phyloP scores from a whole-genome alignment of 2,329 filamentous ascomycete species.

The Fusarium irregulare region DNA sequence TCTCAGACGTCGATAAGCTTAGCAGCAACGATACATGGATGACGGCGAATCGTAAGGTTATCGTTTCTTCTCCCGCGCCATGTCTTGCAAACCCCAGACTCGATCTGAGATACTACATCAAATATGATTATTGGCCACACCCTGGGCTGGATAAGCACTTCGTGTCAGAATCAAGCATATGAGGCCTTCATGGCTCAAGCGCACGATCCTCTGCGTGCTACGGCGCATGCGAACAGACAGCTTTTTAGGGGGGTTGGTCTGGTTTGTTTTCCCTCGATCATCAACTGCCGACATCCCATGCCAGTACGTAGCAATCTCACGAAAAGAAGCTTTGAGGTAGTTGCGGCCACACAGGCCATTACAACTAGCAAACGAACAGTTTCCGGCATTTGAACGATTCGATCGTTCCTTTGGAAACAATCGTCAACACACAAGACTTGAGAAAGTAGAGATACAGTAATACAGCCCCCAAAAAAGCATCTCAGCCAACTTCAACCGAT shows the following conservation, averaged over 20 bases:
- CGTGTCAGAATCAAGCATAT: not conserved
- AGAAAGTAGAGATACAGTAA: constrained; percentile 7
- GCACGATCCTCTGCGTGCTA: not conserved
- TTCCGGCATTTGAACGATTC: not conserved
- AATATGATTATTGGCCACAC: constrained; percentile 2
- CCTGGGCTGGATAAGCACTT: not conserved
- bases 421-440: not conserved
- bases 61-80: constrained; percentile 7
- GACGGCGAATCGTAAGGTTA: constrained; percentile 23
- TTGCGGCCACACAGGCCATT: constrained; percentile 9
- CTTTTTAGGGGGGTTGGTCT: not conserved
- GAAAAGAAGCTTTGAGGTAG: constrained; percentile 22
- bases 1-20: constrained; percentile 4
- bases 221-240: not conserved
- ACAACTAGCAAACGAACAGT: not conserved
- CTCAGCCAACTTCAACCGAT: constrained; percentile 39
- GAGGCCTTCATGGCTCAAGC: constrained; percentile 20
- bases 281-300: constrained; percentile 33
- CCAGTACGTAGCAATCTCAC: constrained; percentile 8
- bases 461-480: constrained; percentile 20
- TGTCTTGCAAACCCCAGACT: constrained; percentile 29
- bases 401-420: constrained; percentile 10
- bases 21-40: constrained; percentile 10
- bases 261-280: not conserved
- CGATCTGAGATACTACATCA: constrained; percentile 27